phyloP scores from a whole-genome alignment of 2,329 filamentous ascomycete genomes.

The Curvularia eragrostidis region DNA sequence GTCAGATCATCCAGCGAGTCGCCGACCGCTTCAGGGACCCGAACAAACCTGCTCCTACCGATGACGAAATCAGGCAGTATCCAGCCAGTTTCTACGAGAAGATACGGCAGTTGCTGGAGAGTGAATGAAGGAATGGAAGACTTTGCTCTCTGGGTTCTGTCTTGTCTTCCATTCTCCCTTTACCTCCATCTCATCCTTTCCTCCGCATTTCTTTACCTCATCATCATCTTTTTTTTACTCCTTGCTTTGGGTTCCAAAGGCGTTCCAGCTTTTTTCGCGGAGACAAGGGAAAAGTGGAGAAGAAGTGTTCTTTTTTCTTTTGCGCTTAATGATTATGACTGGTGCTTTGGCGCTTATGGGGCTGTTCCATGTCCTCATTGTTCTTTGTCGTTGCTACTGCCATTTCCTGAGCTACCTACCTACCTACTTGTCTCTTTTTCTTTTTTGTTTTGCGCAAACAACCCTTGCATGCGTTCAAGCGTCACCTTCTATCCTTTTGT shows the following conservation, averaged over 20 bases:
- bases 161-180: background rate
- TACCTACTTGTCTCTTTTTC: background rate
- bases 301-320: background rate
- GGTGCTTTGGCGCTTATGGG: background rate
- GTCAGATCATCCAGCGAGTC: slow-evolving; percentile 65
- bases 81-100: slow-evolving; percentile 57
- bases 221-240: background rate
- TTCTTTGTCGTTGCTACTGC: background rate
- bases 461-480: slow-evolving; percentile 11
- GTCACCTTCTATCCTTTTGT: slow-evolving; percentile 4
- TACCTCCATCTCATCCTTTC: background rate
- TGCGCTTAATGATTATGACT: slow-evolving; percentile 11
- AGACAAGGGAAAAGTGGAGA: background rate
- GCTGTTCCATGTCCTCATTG: background rate
- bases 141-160: background rate
- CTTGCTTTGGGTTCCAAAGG: background rate
- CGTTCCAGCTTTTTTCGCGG: background rate
- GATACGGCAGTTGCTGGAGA: slow-evolving; percentile 52
- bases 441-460: background rate
- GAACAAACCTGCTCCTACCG: slow-evolving; percentile 60
- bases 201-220: background rate
- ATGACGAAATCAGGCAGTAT: slow-evolving; percentile 61
- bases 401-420: background rate
- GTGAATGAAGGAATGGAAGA: slow-evolving; percentile 14
- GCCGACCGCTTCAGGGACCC: slow-evolving; percentile 64